phyloP scores from a whole-genome alignment of 352 stramenopile species.

The Phytophthora meadii region DNA sequence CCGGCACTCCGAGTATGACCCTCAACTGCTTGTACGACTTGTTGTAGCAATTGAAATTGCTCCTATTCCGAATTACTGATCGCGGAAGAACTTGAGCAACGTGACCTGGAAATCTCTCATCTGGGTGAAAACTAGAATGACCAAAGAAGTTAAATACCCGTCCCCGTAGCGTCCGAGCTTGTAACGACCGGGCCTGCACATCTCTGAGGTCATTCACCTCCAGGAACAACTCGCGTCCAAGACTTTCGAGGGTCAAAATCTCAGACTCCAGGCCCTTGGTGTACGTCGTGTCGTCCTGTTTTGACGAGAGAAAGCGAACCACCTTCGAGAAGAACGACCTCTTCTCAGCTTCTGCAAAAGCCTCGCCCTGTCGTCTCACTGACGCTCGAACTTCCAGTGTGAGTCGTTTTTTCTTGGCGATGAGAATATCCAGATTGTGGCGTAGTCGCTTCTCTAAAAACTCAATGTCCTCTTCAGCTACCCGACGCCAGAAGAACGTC shows the following conservation, averaged over 20 bases:
- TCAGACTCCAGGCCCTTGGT: slow-evolving; percentile 69
- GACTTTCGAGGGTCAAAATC: slow-evolving; percentile 80
- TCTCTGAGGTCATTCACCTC: slow-evolving; percentile 86
- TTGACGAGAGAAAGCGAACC: slow-evolving; percentile 41
- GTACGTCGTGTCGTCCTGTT: slow-evolving; percentile 51
- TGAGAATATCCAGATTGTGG: slow-evolving; percentile 84
- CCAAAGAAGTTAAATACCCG: not conserved
- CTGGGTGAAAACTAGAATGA: slow-evolving; percentile 88
- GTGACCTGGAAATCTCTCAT: slow-evolving; percentile 82
- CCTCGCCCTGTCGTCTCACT: slow-evolving; percentile 35
- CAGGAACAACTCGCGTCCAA: slow-evolving; percentile 81
- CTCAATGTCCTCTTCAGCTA: slow-evolving; percentile 84
- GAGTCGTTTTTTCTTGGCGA: slow-evolving; percentile 86
- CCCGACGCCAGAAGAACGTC: slow-evolving; percentile 79
- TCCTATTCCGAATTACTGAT: too few relatives aligned
- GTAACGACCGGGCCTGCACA: slow-evolving; percentile 58
- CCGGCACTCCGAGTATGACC: too few relatives aligned
- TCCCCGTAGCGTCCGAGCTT: slow-evolving; percentile 37
- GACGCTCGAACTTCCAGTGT: slow-evolving; percentile 54
- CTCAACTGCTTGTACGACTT: slow-evolving; percentile 50
- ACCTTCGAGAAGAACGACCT: slow-evolving; percentile 44
- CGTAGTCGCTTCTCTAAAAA: slow-evolving; percentile 82
- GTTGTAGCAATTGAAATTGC: too few relatives aligned
- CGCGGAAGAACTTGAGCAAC: slow-evolving; percentile 79
- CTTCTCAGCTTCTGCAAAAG: slow-evolving; percentile 15